These are phyloP conservation scores for Starmerella kuoi DNA, from an alignment of 805 yeast genomes.

Conservation along the genomic window DNA sequence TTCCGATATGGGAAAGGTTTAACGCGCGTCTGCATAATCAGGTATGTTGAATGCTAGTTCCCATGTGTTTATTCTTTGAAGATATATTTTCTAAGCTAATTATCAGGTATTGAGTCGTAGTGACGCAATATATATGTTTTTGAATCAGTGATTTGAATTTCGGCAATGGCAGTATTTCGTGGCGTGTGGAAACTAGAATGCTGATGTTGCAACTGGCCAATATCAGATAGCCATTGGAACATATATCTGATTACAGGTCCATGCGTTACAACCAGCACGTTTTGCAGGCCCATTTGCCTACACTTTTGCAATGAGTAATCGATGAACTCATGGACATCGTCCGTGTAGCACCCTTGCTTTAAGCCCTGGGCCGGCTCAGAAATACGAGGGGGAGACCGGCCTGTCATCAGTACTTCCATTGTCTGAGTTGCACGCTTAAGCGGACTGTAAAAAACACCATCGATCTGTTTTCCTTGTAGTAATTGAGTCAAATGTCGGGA, in stretches of 20 bases:
- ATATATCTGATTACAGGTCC: constrained; percentile 9
- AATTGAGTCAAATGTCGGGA: neutral
- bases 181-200: neutral
- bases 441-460: constrained; percentile 8
- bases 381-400: neutral
- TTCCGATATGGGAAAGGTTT: too few species aligned
- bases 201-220: neutral
- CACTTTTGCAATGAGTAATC: neutral
- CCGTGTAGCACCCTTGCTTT: constrained; percentile 5
- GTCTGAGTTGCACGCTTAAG: constrained; percentile 3
- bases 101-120: neutral
- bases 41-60: too few species aligned
- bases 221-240: constrained; percentile 4
- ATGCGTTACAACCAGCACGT: constrained; percentile 8
- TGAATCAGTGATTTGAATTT: too few species aligned
- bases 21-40: too few species aligned
- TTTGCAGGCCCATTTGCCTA: neutral
- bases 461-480: neutral
- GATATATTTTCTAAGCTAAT: too few species aligned
- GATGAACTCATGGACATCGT: neutral
- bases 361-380: constrained; percentile 1
- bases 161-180: constrained; percentile 2
- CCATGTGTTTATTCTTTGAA: too few species aligned
- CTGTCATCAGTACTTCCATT: neutral
- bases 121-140: neutral